A percentile compares a stretch with the other conserved stretches of the same genome.
Evolutionary conservation across 2,329 filamentous ascomycete genomes (phyloP).

Genomic region (Colletotrichum phormii): DNA sequence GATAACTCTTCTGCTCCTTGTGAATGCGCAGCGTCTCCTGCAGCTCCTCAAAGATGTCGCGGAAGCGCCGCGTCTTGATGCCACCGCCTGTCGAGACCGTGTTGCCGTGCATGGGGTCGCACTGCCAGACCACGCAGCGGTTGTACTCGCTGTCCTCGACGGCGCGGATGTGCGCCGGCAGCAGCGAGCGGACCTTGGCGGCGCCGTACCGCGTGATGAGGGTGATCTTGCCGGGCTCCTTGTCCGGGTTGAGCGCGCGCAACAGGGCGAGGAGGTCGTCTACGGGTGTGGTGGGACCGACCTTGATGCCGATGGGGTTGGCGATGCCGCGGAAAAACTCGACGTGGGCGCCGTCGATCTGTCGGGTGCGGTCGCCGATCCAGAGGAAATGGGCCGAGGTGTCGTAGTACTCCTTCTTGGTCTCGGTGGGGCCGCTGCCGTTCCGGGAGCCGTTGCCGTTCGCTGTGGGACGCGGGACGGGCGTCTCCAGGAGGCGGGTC

Average conservation of each 20-base stretch:
- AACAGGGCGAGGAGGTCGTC: conserved; percentile 83
- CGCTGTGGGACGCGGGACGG: conserved; percentile 50
- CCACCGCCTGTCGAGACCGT: conserved; percentile 76
- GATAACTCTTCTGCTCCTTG: conserved; percentile 82
- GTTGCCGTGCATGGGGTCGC: conserved; percentile 98
- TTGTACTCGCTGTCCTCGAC: conserved; percentile 82
- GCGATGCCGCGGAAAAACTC: conserved; percentile 97
- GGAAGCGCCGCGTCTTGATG: conserved; percentile 93
- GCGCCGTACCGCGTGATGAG: conserved; percentile 96
- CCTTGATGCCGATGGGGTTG: conserved; percentile 97
- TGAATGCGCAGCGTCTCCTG: conserved; percentile 87
- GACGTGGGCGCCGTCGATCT: conserved; percentile 92
- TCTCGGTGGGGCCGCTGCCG: conserved; percentile 53
- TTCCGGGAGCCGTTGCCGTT: conserved; percentile 40
- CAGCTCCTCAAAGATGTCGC: conserved; percentile 89
- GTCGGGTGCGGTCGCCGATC: conserved; percentile 96
- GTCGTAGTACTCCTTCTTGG: conserved; percentile 81
- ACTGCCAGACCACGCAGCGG: conserved; percentile 88
- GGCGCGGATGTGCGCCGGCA: conserved; percentile 88
- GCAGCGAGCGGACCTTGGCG: conserved; percentile 76
- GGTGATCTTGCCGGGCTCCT: conserved; percentile 92
- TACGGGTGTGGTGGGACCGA: conserved; percentile 85
- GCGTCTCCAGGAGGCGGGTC: conserved; percentile 79
- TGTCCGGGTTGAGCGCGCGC: conserved; percentile 83
- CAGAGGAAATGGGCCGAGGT: conserved; percentile 97